Evolutionary conservation across 495 filamentous ascomycete species (phyloP), one percentile per base, ranked within the genome.

Genomic region (Hypoxylon cercidicola): DNA sequence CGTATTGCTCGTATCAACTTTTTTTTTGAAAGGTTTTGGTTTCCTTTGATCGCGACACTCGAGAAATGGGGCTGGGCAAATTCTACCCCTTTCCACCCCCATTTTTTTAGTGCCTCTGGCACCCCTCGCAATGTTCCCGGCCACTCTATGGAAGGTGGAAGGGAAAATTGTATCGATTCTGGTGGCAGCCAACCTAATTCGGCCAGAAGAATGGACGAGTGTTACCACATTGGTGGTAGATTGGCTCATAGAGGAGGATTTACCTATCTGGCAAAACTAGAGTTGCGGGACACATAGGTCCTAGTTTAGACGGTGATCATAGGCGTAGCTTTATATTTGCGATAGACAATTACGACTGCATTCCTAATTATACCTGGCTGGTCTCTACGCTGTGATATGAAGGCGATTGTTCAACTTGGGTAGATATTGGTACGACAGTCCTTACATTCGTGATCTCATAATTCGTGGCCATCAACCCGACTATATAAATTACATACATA

Each of bases 361-460:
- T 55, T 63, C 13, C 55, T 55, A 50, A 34, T 25, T 28, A 45
- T 9, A 15, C 13, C 40, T 47, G 15, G 12, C 21, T 32, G 8
- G 30, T 32, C 30, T 32, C 30, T 32, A 32, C 9, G 30, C 30
- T 32, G 30, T 32, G 30, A 32, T 11, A 32, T 32, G 30, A 10
- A 7, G 30, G 9, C 8, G 30, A 1, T 32, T 8, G 30, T 32
- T 2, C 23, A 25, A 25, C 23, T 25, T 25, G 23, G 23, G 5
- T 25, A 25, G 2, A 25, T 25, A 25, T 25, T 25, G 23, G 23
- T 25, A 25, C 5, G 23, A 25, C 23, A 20, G 10, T 54, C 28
- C 30, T 41, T 50, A 55, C 25, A 55, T 40, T 53, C 53, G 32
- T 68, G 20, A 40, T 43, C 35, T 73, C 62, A 67, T 72, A 71